Conservation (phyloP, 2,329 filamentous ascomycete genomes). For the Curvularia lunata region DNA sequence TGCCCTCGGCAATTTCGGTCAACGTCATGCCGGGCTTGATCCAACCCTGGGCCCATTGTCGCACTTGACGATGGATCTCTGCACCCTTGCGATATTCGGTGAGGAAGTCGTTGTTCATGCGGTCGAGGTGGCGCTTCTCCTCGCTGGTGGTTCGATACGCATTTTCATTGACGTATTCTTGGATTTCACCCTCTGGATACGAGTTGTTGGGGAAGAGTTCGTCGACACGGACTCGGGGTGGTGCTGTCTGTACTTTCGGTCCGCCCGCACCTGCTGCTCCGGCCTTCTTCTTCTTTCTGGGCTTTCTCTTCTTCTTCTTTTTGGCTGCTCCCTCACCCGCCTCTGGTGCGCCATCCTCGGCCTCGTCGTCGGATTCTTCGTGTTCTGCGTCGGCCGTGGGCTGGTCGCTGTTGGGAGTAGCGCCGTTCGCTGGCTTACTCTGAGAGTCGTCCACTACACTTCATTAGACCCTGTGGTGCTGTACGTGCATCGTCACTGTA, state of each 20-base stretch:
- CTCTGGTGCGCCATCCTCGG: conserved; percentile 54
- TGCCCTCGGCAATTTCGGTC: conserved; percentile 84
- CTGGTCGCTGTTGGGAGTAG: conserved; percentile 42
- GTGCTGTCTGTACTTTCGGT: conserved; percentile 75
- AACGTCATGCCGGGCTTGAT: conserved; percentile 82
- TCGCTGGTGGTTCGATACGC: conserved; percentile 79
- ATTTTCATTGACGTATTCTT: conserved; percentile 80
- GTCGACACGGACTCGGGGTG: conserved; percentile 75
- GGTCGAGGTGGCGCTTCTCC: conserved; percentile 83
- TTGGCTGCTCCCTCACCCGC: conserved; percentile 57
- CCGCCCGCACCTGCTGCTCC: conserved; percentile 50
- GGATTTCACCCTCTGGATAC: conserved; percentile 80
- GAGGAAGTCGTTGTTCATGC: conserved; percentile 79
- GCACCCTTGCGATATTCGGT: conserved; percentile 82
- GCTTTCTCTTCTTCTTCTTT: conserved; percentile 86
- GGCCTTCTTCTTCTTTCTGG: conserved; percentile 71
- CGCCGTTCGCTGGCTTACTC: conserved; percentile 40
- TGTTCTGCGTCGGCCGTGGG: conserved; percentile 57
- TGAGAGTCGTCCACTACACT: conserved; percentile 47
- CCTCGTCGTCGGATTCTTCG: conserved; percentile 62
- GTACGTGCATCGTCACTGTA: background rate
- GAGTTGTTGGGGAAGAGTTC: conserved; percentile 73
- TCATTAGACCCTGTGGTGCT: conserved; percentile 11
- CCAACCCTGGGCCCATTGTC: conserved; percentile 79
- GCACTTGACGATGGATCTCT: conserved; percentile 88